A percentile compares a stretch with the other conserved stretches of the same genome.
These are phyloP conservation scores for Lactarius tabidus DNA, from an alignment of 768 basidiomycete genomes.

Conservation along the genomic window DNA sequence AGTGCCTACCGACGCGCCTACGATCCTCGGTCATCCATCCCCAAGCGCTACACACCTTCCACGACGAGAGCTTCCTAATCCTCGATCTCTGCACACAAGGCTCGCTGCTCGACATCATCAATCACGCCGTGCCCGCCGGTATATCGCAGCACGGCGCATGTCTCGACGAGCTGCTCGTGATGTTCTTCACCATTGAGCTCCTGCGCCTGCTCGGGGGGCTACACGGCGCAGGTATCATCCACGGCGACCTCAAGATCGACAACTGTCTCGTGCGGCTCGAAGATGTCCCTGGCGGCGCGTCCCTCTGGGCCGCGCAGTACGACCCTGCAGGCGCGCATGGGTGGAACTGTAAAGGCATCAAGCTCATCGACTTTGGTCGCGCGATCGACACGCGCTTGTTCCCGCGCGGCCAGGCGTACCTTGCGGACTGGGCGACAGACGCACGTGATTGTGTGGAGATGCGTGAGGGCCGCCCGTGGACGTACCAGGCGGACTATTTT, in stretches of 20 bases:
- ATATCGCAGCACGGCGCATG: constrained; percentile 75
- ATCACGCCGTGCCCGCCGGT: constrained; percentile 70
- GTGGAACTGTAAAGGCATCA: constrained; percentile 85
- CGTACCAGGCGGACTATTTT: constrained; percentile 92
- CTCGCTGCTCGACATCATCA: constrained; percentile 87
- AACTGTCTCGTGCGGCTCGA: constrained; percentile 94
- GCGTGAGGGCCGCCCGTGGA: constrained; percentile 81
- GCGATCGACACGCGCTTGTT: constrained; percentile 84
- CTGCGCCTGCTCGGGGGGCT: constrained; percentile 77
- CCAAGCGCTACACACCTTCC: constrained; percentile 75
- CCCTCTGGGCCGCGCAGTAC: constrained; percentile 74
- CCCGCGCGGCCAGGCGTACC: constrained; percentile 72
- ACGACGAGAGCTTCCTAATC: constrained; percentile 86
- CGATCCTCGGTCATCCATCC: constrained; percentile 71
- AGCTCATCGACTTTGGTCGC: constrained; percentile 96
- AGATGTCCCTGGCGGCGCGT: constrained; percentile 65
- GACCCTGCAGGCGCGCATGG: constrained; percentile 74
- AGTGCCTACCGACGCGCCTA: constrained; percentile 53
- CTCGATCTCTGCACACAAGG: constrained; percentile 89
- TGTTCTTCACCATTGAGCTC: constrained; percentile 94
- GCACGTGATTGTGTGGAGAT: constrained; percentile 91
- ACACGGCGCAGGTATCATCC: constrained; percentile 82
- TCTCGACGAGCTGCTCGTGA: constrained; percentile 88
- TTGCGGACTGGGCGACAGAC: constrained; percentile 86
- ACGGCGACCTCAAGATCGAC: constrained; percentile 98